Base-by-base conservation (phyloP, 2,329 filamentous ascomycete species). In the Trichoderma harzianum region DNA sequence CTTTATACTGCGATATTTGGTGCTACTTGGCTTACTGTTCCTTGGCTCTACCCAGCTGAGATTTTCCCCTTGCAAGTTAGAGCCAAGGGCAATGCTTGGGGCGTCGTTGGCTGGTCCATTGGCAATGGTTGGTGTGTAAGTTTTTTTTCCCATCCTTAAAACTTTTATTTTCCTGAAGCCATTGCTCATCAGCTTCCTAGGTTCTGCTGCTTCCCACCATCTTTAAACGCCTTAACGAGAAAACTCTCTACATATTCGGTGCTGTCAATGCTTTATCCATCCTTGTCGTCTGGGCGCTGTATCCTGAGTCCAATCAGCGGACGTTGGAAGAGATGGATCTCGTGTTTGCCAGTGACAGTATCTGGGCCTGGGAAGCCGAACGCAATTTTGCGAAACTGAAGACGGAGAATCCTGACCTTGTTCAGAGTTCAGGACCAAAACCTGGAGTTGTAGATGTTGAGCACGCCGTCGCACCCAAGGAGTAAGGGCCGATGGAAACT, bases 271-370 rank as follows among this genome's bases (percentile, higher is more conserved):
- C 89, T 10, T 79, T 92, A 34, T 86, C 87, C 1, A 90, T 94
- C 5, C 87, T 90, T 0, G 88, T 93, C 80, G 89, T 93, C 0
- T 94, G 90, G 89, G 90, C 90, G 0, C 77, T 94, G 0, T 94
- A 93, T 71, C 92, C 92, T 0, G 92, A 94, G 78, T 92, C 89
- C 3, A 93, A 91, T 77, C 90, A 92, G 78, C 86, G 92, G 0
- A 93, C 91, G 0, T 83, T 94, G 0, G 92, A 94, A 76, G 91
- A 93, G 77, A 93, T 94, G 84, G 89, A 94, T 73, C 80, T 93
- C 0, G 80, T 94, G 0, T 94, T 94, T 75, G 90, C 91, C 0
- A 86, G 89, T 1, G 84, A 90, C 21, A 90, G 85, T 0, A 88
- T 88, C 5, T 93, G 90, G 89, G 86, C 87, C 1, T 93, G 92